Conservation (phyloP, 179 eudicot genomes). For the Heliamphora pulchella region DNA sequence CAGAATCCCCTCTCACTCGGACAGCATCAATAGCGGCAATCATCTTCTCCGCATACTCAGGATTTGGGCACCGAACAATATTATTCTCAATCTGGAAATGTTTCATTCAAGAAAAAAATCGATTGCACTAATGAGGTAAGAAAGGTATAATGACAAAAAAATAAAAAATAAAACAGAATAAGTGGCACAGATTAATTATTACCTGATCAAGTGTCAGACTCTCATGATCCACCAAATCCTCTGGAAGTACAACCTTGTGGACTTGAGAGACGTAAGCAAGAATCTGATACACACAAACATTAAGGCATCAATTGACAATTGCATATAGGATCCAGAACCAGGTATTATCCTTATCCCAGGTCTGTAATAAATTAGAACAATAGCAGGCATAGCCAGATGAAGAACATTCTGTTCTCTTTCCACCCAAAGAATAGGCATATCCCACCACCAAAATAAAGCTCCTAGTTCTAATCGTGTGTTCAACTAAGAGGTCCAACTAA, state of each 20-base stretch:
- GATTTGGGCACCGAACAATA: slow-evolving; percentile 86
- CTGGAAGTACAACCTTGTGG: slow-evolving; percentile 82
- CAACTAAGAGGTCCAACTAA: neutral
- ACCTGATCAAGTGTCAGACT: slow-evolving; percentile 84
- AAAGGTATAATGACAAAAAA: neutral
- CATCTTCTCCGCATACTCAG: slow-evolving; percentile 95
- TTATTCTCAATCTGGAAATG: slow-evolving; percentile 78
- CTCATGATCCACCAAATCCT: slow-evolving; percentile 60
- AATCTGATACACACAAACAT: slow-evolving; percentile 40
- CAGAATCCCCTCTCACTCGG: slow-evolving; percentile 88
- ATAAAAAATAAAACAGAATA: neutral
- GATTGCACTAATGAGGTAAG: neutral
- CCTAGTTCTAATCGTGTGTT: neutral
- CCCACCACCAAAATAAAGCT: neutral
- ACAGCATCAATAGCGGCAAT: slow-evolving; percentile 87
- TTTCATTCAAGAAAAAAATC: neutral
- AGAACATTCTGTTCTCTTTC: neutral
- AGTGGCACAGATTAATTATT: slow-evolving; percentile 9
- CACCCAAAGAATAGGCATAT: neutral
- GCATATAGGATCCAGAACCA: neutral
- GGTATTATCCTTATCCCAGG: neutral
- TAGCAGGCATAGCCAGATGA: neutral
- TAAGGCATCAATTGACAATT: neutral
- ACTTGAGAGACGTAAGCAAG: slow-evolving; percentile 95
- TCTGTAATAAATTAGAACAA: neutral